Percentiles rank a stretch among this genome's conserved stretches.
These are phyloP conservation scores for Medicago ruthenica DNA, from an alignment of 306 rosid species.

Conservation along the genomic window DNA sequence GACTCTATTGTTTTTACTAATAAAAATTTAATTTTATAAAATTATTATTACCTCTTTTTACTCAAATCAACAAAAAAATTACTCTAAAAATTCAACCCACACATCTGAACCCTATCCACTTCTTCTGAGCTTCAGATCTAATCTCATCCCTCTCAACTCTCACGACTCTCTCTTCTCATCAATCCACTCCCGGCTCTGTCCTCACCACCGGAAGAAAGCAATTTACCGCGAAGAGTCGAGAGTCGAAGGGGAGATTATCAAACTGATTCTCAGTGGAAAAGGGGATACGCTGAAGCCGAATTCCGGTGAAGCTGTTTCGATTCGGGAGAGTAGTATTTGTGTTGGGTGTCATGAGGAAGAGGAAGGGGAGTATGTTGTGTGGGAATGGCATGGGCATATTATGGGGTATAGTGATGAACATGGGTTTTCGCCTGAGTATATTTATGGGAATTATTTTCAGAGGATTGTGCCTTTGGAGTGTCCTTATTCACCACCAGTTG, in stretches of 20 bases:
- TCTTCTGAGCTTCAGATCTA: too few species aligned
- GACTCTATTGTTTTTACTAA: too few species aligned
- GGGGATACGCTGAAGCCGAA: slow-evolving; percentile 74
- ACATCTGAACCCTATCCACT: too few species aligned
- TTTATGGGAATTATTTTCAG: slow-evolving; percentile 92
- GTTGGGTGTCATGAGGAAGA: slow-evolving; percentile 81
- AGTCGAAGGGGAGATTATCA: slow-evolving; percentile 76
- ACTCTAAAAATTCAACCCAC: too few species aligned
- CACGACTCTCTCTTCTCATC: too few species aligned
- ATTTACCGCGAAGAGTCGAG: slow-evolving; percentile 39
- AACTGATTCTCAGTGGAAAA: slow-evolving; percentile 60
- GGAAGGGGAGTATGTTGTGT: slow-evolving; percentile 78
- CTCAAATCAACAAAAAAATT: too few species aligned
- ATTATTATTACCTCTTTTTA: too few species aligned
- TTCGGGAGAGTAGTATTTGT: slow-evolving; percentile 81
- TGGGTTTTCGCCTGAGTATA: slow-evolving; percentile 86
- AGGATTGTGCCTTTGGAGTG: slow-evolving; percentile 48
- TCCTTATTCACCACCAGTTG: background rate
- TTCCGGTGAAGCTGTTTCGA: slow-evolving; percentile 82
- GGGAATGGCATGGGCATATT: slow-evolving; percentile 99
- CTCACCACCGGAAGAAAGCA: background rate
- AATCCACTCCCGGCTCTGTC: too few species aligned
- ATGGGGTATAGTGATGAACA: slow-evolving; percentile 78
- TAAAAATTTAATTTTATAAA: too few species aligned
- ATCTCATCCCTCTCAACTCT: too few species aligned